Evolutionary conservation across 352 stramenopile species (phyloP).

Genomic region (Globisporangium alternatum): DNA sequence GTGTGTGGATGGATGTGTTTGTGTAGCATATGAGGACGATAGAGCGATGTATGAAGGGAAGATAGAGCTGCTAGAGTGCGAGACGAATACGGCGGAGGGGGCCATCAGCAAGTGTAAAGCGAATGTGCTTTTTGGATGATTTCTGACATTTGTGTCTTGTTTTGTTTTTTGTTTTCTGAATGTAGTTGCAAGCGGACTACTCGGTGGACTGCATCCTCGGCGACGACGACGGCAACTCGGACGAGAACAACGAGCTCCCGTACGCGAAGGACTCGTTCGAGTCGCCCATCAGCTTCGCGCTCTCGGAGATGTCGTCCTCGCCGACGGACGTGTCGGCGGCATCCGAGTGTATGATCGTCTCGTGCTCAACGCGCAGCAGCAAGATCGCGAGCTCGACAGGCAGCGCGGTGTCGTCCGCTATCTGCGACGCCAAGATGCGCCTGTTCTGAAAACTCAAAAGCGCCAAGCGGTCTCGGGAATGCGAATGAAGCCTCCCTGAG

Average conservation of each 20-base stretch:
- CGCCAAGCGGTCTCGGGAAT: background rate
- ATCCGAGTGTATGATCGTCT: conserved; percentile 48
- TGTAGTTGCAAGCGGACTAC: conserved; percentile 46
- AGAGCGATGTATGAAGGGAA: background rate
- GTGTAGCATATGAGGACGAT: background rate
- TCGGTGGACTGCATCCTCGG: conserved; percentile 64
- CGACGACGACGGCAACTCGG: conserved; percentile 50
- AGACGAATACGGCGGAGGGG: conserved; percentile 1
- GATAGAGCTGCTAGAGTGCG: conserved; percentile 6
- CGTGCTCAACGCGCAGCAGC: conserved; percentile 18
- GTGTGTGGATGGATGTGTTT: conserved; percentile 7
- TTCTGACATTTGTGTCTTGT: conserved; percentile 11
- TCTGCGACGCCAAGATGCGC: background rate
- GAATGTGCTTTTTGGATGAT: conserved; percentile 1
- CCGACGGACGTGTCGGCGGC: conserved; percentile 55
- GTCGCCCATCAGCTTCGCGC: conserved; percentile 38
- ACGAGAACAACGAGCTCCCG: conserved; percentile 58
- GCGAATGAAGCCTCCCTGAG: conserved; percentile 4
- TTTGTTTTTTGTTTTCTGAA: conserved; percentile 5
- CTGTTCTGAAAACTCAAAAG: background rate
- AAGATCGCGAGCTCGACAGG: background rate
- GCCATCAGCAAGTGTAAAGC: background rate
- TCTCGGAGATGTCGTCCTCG: conserved; percentile 66
- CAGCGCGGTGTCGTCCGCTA: background rate
- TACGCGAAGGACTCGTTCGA: conserved; percentile 65